These are phyloP conservation scores for Phytophthora chlamydospora DNA, from an alignment of 352 stramenopile species.

Conservation along the genomic window DNA sequence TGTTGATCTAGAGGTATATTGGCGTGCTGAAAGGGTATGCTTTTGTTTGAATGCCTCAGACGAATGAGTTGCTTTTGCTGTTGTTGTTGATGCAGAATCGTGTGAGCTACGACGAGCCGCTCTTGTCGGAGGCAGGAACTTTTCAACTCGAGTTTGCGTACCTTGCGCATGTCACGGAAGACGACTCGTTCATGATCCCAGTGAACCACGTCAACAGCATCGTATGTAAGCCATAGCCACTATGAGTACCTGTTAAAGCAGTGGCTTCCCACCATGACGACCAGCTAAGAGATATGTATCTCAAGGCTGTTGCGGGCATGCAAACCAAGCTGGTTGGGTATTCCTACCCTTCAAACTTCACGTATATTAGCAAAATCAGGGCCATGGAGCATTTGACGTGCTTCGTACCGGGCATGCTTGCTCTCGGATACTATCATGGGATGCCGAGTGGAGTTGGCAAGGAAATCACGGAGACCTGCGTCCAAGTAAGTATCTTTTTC, in stretches of 20 bases:
- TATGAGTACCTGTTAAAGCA: slow-evolving; percentile 87
- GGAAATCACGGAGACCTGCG: slow-evolving; percentile 74
- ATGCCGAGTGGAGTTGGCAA: no score
- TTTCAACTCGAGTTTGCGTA: slow-evolving; percentile 79
- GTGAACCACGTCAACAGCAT: slow-evolving; percentile 51
- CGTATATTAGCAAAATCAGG: slow-evolving; percentile 50
- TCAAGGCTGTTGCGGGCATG: slow-evolving; percentile 60
- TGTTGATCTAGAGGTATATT: slow-evolving; percentile 45
- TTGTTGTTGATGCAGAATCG: slow-evolving; percentile 20
- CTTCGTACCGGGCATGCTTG: slow-evolving; percentile 86
- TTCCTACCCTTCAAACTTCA: slow-evolving; percentile 44
- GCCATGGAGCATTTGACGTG: slow-evolving; percentile 90
- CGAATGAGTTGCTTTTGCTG: not conserved
- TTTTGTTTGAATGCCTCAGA: not conserved
- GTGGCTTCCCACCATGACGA: slow-evolving; percentile 60
- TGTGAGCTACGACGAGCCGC: slow-evolving; percentile 20
- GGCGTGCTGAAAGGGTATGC: not conserved
- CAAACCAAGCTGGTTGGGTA: slow-evolving; percentile 41
- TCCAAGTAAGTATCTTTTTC: slow-evolving; percentile 41
- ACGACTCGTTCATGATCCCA: slow-evolving; percentile 40
- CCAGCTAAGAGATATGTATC: slow-evolving; percentile 54
- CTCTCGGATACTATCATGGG: slow-evolving; percentile 66
- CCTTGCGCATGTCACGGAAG: slow-evolving; percentile 41
- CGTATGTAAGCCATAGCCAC: slow-evolving; percentile 46
- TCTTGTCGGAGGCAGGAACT: slow-evolving; percentile 51